Base-by-base conservation (phyloP, 2,329 filamentous ascomycete species). In the Sporothrix brunneoviolacea region DNA sequence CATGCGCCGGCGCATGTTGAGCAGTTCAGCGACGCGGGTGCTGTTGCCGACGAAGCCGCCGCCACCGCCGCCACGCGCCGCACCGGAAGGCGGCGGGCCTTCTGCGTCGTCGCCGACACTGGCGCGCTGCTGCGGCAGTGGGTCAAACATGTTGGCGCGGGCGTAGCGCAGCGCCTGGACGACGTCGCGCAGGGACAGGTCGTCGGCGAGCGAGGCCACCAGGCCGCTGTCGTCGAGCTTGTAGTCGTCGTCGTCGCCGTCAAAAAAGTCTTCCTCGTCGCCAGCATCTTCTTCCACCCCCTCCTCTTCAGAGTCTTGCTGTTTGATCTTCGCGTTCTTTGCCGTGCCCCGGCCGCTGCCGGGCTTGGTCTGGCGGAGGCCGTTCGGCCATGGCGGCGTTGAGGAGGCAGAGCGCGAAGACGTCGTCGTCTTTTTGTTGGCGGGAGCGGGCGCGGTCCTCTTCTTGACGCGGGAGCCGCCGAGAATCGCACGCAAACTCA, bases 111-210 rank as follows among this genome's bases (percentile, higher is more conserved):
- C 16, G 45, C 21, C 10, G 4, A 4, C 37, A 18, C 8, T 33
- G 30, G 32, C 15, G 16, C 15, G 32, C 30, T 41, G 18, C 4
- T 83, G 70, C 3, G 84, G 84, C 10, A 88, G 69, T 2, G 76
- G 68, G 35, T 73, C 75, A 68, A 88, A 89, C 76, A 85, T 86
- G 59, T 68, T 71, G 18, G 62, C 65, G 33, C 75, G 76, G 44
- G 84, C 76, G 64, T 83, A 78, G 46, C 75, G 70, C 61, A 88
- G 80, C 19, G 82, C 80, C 61, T 86, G 83, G 0, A 79, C 72
- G 2, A 83, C 76, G 62, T 84, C 80, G 45, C 77, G 71, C 5
- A 85, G 73, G 24, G 70, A 73, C 13, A 80, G 66, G 55, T 83
- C 76, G 28, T 72, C 68, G 12, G 74, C 73, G 1, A 87, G 68